Evolutionary conservation across 768 basidiomycete species (phyloP).

Genomic region (Baorangia bicolor): DNA sequence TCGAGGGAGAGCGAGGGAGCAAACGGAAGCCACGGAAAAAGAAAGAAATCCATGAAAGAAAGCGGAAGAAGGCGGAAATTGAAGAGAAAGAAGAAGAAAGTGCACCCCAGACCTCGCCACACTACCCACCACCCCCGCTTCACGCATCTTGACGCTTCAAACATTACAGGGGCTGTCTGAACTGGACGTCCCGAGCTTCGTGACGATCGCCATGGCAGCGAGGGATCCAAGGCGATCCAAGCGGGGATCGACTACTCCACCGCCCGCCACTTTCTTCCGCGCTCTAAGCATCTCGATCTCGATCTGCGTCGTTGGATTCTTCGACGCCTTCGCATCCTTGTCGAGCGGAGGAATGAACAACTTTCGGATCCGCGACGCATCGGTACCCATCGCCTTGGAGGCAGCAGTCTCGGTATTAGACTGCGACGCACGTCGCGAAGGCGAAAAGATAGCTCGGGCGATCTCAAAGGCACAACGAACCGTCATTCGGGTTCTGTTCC

Average conservation of each 20-base stretch:
- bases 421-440: background rate
- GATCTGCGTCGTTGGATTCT: background rate
- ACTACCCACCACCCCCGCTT: background rate
- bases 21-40: background rate
- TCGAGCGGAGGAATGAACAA: conserved; percentile 7
- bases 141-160: background rate
- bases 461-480: background rate
- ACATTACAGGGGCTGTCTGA: background rate
- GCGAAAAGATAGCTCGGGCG: background rate
- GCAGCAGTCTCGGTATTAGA: background rate
- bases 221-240: background rate
- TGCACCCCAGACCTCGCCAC: background rate
- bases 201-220: background rate
- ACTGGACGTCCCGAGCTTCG: background rate
- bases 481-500: background rate
- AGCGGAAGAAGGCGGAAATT: background rate
- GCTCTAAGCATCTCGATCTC: conserved; percentile 10
- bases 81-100: background rate
- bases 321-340: background rate
- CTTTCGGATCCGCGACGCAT: background rate
- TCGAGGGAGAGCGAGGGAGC: background rate
- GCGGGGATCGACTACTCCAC: background rate
- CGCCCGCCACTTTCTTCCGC: conserved; percentile 1
- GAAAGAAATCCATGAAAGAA: background rate
- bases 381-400: background rate